Evolutionary conservation across 345 rosid species (phyloP).

Genomic region (Triadica sebifera): DNA sequence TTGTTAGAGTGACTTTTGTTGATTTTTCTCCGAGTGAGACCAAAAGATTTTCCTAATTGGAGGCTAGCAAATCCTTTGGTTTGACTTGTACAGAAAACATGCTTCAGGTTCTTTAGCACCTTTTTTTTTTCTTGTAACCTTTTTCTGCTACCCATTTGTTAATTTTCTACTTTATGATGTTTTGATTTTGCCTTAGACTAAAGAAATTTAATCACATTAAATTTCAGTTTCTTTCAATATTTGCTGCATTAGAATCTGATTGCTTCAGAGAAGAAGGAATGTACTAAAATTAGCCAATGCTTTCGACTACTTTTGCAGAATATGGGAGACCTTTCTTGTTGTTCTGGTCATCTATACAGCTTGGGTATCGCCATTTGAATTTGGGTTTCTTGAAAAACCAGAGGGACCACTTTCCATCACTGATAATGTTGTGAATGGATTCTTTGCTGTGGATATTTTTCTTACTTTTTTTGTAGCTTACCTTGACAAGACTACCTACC

Average conservation of each 20-base stretch:
- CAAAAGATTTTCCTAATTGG: conserved; percentile 22
- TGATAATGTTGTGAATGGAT: conserved; percentile 81
- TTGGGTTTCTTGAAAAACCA: conserved; percentile 69
- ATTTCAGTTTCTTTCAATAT: not conserved
- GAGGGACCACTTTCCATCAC: conserved; percentile 50
- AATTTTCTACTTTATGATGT: not conserved
- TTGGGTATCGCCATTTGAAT: conserved; percentile 94
- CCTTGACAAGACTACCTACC: conserved; percentile 63
- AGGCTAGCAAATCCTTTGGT: conserved; percentile 14
- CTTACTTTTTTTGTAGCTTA: conserved; percentile 87
- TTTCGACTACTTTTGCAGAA: conserved; percentile 42
- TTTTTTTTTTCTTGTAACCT: not conserved
- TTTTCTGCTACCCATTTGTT: not conserved
- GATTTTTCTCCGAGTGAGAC: conserved; percentile 10
- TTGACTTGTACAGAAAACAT: conserved; percentile 19
- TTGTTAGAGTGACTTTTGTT: conserved; percentile 14
- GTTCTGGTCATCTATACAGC: conserved; percentile 78
- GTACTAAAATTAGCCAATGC: conserved; percentile 7
- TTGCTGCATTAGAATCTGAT: not conserved
- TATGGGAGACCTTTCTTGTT: conserved; percentile 74
- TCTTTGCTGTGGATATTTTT: conserved; percentile 79
- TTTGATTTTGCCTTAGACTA: not conserved
- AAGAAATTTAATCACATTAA: not conserved
- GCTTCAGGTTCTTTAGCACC: conserved; percentile 14
- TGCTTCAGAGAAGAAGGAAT: not conserved